Evolutionary conservation across 768 basidiomycete species (phyloP), one percentile per base, ranked within the genome.

Genomic region (Baorangia bicolor): DNA sequence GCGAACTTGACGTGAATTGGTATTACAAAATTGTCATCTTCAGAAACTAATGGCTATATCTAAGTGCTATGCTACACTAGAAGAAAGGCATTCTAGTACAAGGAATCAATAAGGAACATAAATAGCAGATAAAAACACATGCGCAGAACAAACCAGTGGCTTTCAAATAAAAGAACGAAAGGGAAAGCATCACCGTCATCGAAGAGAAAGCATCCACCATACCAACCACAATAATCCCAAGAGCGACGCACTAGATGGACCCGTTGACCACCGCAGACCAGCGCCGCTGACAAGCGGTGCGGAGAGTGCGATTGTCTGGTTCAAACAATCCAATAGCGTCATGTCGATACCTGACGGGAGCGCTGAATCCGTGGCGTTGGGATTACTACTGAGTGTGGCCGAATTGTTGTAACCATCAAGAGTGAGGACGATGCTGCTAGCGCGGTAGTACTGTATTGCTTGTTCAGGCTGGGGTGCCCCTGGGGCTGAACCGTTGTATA

Each of bases 331-430:
- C 37, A 88, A 62, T 12, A 88, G 71, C 1, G 65, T 73, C 31
- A 50, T 69, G 59, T 87, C 80, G n/a, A 85, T 73, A 41, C 72
- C 73, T 2, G 69, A 66, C 1, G 86, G 86, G 1, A 90, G 72
- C 0, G 84, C 77, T 0, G 79, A 73, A 52, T 81, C 74, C 0
- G 80, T 68, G 0, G 68, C 58, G 28, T 74, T 78, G 9, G 74
- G 67, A 21, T 81, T 73, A 28, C 56, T 61, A 35, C 67, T 69
- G 25, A 82, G 68, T 4, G 74, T 78, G 7, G 77, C 81, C 0
- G 84, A 83, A 57, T 88, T 80, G 62, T 88, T 87, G 64, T 88
- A 88, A 0, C 82, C 82, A 51, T 88, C 82, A 4, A 88, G 72
- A 1, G 84, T 79, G 25, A 88, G 73, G 2, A 78, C 81, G 35